Evolutionary conservation across 1,284 basidiomycete genomes (phyloP).

Genomic region (Uromyces viciae-fabae): DNA sequence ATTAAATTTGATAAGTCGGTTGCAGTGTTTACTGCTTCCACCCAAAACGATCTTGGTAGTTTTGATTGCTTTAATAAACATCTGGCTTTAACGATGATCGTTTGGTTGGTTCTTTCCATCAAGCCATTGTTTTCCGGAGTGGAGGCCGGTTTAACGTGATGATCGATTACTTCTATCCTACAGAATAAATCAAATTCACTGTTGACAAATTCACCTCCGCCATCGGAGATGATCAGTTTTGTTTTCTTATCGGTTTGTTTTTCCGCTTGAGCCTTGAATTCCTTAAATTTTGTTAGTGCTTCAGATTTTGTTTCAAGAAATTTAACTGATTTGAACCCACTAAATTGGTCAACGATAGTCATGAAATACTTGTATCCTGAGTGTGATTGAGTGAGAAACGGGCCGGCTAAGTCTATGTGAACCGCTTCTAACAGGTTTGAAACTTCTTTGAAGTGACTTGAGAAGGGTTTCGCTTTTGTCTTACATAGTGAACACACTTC

Average conservation of each 20-base stretch:
- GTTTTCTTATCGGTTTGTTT: background rate
- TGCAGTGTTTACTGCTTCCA: conserved; percentile 9
- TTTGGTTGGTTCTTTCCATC: background rate
- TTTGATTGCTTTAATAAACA: background rate
- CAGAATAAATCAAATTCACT: background rate
- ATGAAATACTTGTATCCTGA: background rate
- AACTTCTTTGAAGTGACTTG: background rate
- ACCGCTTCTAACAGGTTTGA: background rate
- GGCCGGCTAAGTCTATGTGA: background rate
- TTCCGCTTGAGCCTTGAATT: background rate
- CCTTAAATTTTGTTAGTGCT: background rate
- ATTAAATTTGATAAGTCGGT: background rate
- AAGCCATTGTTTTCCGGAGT: conserved; percentile 13
- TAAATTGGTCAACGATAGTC: background rate
- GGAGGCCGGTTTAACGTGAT: background rate
- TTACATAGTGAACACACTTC: background rate
- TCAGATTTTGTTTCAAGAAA: background rate
- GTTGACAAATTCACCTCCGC: conserved; percentile 22
- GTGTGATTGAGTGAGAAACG: background rate
- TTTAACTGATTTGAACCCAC: background rate
- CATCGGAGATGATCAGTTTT: background rate
- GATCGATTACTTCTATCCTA: background rate
- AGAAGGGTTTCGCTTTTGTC: background rate
- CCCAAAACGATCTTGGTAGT: background rate
- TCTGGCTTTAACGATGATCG: background rate